These are phyloP conservation scores for Triglochin maritima DNA, from an alignment of 106 monocot genomes.

Conservation along the genomic window DNA sequence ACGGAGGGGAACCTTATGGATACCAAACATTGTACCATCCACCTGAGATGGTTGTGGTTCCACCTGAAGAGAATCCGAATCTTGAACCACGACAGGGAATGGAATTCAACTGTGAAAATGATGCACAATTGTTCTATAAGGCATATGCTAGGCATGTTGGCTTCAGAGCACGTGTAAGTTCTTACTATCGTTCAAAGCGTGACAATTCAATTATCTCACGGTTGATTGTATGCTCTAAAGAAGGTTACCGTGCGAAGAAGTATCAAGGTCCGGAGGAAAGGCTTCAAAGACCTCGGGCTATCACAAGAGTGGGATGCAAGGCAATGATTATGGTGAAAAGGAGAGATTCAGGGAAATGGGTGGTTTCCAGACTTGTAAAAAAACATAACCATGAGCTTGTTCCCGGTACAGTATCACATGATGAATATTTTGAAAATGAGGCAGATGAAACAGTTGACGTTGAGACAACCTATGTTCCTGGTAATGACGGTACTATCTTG, in stretches of 20 bases:
- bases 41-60: conserved; percentile 24
- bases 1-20: conserved; percentile 11
- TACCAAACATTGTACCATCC: conserved; percentile 7
- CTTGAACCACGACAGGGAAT: conserved; percentile 41
- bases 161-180: conserved; percentile 53
- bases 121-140: conserved; percentile 42
- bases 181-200: conserved; percentile 57
- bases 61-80: conserved; percentile 29
- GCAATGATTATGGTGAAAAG: conserved; percentile 64
- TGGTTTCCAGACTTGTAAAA: conserved; percentile 46
- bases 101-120: conserved; percentile 55
- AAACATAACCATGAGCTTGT: conserved; percentile 38
- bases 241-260: conserved; percentile 57
- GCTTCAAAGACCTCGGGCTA: conserved; percentile 30
- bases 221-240: conserved; percentile 61
- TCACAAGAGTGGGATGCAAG: conserved; percentile 53
- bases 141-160: conserved; percentile 42
- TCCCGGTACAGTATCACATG: conserved; percentile 24
- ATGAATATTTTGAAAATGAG: conserved; percentile 29
- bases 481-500: conserved; percentile 11
- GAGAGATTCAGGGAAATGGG: conserved; percentile 44
- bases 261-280: conserved; percentile 30
- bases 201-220: conserved; percentile 54
- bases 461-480: conserved; percentile 11
- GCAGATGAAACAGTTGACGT: conserved; percentile 30